Evolutionary conservation across 1,284 basidiomycete species (phyloP).

Genomic region (Farysia itapuensis): DNA sequence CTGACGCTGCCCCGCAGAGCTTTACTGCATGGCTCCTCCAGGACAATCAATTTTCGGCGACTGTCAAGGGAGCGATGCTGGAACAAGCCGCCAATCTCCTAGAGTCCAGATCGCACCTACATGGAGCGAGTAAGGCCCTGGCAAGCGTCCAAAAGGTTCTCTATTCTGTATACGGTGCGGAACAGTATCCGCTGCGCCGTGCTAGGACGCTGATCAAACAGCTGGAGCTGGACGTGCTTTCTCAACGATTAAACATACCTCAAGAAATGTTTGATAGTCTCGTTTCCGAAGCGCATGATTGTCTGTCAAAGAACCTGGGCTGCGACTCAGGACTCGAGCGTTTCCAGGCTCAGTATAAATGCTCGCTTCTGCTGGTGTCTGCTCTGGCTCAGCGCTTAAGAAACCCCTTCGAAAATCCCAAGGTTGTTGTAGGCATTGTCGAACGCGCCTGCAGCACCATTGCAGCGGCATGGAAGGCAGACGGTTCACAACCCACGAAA

Average conservation of each 20-base stretch:
- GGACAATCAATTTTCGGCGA: neutral
- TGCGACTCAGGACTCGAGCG: slow-evolving; percentile 13
- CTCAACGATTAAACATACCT: slow-evolving; percentile 6
- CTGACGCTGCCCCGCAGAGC: slow-evolving; percentile 7
- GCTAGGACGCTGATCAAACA: slow-evolving; percentile 20
- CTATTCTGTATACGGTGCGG: slow-evolving; percentile 9
- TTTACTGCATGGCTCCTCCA: slow-evolving; percentile 9
- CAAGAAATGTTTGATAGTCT: slow-evolving; percentile 5
- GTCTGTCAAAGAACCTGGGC: slow-evolving; percentile 2
- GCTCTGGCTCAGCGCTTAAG: slow-evolving; percentile 20
- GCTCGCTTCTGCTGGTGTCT: slow-evolving; percentile 11
- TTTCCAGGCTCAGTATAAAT: slow-evolving; percentile 27
- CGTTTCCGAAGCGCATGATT: slow-evolving; percentile 12
- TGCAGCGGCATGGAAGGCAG: neutral
- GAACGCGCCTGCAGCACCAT: slow-evolving; percentile 18
- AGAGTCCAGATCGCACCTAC: slow-evolving; percentile 26
- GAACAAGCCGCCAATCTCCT: slow-evolving; percentile 28
- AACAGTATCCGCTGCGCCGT: slow-evolving; percentile 26
- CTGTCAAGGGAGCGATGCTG: slow-evolving; percentile 24
- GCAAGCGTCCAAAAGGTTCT: slow-evolving; percentile 9
- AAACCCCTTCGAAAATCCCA: slow-evolving; percentile 12
- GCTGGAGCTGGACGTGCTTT: slow-evolving; percentile 36
- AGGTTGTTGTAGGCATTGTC: slow-evolving; percentile 9
- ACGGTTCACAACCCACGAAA: neutral
- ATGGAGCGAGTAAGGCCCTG: slow-evolving; percentile 24